Conservation (phyloP, 2,329 filamentous ascomycete species). For the Dothideomycetes sp. region DNA sequence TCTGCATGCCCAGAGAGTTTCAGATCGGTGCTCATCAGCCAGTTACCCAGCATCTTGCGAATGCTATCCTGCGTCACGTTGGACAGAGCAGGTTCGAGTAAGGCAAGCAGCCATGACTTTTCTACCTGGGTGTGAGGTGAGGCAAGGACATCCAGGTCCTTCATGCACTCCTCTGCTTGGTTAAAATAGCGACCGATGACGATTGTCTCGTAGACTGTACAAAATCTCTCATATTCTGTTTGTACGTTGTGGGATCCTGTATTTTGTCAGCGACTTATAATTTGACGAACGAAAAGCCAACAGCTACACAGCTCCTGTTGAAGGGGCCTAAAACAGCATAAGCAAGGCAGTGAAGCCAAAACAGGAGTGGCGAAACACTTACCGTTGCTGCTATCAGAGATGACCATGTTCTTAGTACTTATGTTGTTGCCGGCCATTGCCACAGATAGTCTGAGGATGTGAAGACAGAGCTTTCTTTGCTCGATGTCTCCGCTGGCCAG, state of each 20-base stretch:
- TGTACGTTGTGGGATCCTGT: conserved; percentile 5
- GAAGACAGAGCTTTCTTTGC: conserved; percentile 34
- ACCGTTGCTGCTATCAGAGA: conserved; percentile 11
- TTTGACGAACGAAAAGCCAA: neutral
- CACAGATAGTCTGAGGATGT: conserved; percentile 32
- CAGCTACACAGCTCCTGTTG: neutral
- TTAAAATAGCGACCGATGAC: conserved; percentile 38
- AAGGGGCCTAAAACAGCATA: neutral
- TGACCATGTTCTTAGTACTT: conserved; percentile 6
- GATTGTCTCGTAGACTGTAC: conserved; percentile 36
- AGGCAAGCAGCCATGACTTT: conserved; percentile 28
- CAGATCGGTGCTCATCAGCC: conserved; percentile 27
- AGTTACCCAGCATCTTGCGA: conserved; percentile 34
- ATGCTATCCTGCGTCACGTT: conserved; percentile 33
- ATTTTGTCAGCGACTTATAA: neutral
- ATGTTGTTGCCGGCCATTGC: conserved; percentile 9
- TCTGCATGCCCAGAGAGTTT: conserved; percentile 12
- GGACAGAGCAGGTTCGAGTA: conserved; percentile 30
- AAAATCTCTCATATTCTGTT: conserved; percentile 30
- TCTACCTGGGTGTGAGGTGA: conserved; percentile 20
- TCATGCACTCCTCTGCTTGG: conserved; percentile 34
- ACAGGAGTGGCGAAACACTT: conserved; percentile 5
- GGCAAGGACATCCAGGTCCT: conserved; percentile 29
- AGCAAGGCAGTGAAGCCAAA: neutral
- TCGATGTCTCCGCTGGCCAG: conserved; percentile 32